Base-by-base conservation (phyloP, 495 filamentous ascomycete genomes). In the Pyrenula massariospora region DNA sequence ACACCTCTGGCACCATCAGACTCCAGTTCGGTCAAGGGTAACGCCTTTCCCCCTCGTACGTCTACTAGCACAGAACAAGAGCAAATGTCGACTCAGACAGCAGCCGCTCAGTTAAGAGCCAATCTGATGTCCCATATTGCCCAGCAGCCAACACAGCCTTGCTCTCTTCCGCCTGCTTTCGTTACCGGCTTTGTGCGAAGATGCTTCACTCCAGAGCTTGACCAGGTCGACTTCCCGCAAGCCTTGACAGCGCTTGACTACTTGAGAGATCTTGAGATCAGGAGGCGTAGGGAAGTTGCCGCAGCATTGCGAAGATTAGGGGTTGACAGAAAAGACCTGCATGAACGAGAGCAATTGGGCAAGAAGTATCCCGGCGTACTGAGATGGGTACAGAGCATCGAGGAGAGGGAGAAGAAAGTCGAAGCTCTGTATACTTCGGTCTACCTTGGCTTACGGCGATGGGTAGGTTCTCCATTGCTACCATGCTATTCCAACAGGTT, bases 181-280 rank as follows among this genome's bases (percentile, higher is more conserved):
- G 74, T 87, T 42, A 81, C 77, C 20, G 78, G 74, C 0, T 89
- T 88, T 66, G 70, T 88, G 48, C 75, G 79, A 54, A 75, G 78
- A 57, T 81, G 76, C 64, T 89, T 88, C 66, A 71, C 79, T 20
- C 55, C 67, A 2, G 72, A 80, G 23, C 61, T 88, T 2, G 69
- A 75, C 50, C 60, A 73, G 21, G 83, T 88, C 58, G 85, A 87
- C 66, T 89, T 89, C 60, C 78, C 83, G 19, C 85, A 89, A 65
- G 82, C 85, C 19, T 68, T 89, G 56, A 83, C 83, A 8, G 84
- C 79, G 20, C 66, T 89, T 57, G 86, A 89, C 65, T 89, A 89
- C 63, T 72, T 88, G 50, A 82, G 77, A 57, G 83, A 87, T 56
- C 68, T 89, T 22, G 84, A 89, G 57, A 73, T 60, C n/a, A 72